Evolutionary conservation across 2,329 filamentous ascomycete species (phyloP), one percentile per base, ranked within the genome.

Genomic region (Fusarium odoratissimum): DNA sequence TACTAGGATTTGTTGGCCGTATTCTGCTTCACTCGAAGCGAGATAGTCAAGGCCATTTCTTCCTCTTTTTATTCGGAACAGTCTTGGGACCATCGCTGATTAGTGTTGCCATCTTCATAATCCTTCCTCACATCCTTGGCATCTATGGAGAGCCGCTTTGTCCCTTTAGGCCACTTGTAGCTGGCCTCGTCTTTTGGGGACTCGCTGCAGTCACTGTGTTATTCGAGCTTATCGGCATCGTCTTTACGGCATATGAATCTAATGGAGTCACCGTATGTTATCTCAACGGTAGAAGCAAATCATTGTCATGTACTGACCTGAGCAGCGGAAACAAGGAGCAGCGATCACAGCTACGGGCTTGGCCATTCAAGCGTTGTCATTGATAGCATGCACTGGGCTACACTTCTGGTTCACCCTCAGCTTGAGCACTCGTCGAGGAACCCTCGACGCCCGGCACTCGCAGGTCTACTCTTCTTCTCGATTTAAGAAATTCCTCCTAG

Each of bases 71-170:
- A 37, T 70, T 86, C 17, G 86, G 86, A 23, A 86, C 85, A 4
- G 78, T 84, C 25, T 75, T 86, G 40, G 87, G 86, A 2, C 84
- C 86, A 21, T 84, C 83, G 5, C 78, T 86, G 42, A 82, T 87
- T 68, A 82, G 82, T 16, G 79, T 81, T 16, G 83, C 85, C 31
- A 77, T 87, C 33, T 87, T 85, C 59, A 76, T 83, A 28, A 73
- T 85, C 12, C 76, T 88, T 23, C 86, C 86, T 5, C 85, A 85
- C 48, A 77, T 87, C 28, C 78, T 88, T 40, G 78, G 80, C 12
- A 73, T 88, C 8, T 88, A 87, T 65, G 86, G 86, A 25, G 80
- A 83, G 12, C 79, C 82, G 11, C 81, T 84, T 23, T 81, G 80
- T 21, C 78, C 82, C 5, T 73, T 83, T 56, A 79, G 69, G 14